A percentile compares a stretch with the other conserved stretches of the same genome.
phyloP scores from a whole-genome alignment of 2,329 filamentous ascomycete genomes.

The Colletotrichum coccodes region DNA sequence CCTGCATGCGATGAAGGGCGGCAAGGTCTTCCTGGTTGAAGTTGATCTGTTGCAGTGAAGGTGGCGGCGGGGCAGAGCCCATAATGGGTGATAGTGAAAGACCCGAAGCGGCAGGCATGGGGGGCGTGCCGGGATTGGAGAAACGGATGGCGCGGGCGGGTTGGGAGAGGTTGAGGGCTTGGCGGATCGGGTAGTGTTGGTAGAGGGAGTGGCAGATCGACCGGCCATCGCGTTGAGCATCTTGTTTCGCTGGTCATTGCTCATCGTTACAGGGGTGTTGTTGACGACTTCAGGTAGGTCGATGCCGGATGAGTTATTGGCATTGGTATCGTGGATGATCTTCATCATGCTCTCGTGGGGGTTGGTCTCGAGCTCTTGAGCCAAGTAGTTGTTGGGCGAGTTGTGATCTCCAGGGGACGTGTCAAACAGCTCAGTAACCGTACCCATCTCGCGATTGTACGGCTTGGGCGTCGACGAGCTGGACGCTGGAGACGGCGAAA shows the following conservation, averaged over 20 bases:
- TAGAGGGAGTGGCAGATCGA: conserved; percentile 42
- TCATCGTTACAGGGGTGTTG: conserved; percentile 64
- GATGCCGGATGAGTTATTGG: conserved; percentile 57
- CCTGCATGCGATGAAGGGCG: conserved; percentile 80
- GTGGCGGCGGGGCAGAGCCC: conserved; percentile 55
- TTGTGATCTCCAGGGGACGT: conserved; percentile 55
- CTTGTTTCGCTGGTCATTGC: conserved; percentile 65
- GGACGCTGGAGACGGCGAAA: conserved; percentile 37
- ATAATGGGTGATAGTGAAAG: conserved; percentile 62
- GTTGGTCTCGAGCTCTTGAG: conserved; percentile 66
- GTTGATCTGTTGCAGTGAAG: conserved; percentile 69
- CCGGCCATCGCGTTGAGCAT: conserved; percentile 71
- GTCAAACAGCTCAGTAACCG: conserved; percentile 71
- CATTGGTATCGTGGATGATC: conserved; percentile 73
- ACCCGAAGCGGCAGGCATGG: conserved; percentile 36
- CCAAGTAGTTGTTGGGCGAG: conserved; percentile 58
- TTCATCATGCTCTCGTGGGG: conserved; percentile 72
- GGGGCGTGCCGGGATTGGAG: conserved; percentile 24
- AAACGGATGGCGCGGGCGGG: conserved; percentile 32
- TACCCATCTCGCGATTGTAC: conserved; percentile 58
- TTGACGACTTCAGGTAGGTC: conserved; percentile 68
- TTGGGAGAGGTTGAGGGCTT: conserved; percentile 35
- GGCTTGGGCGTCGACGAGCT: conserved; percentile 41
- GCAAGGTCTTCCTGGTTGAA: conserved; percentile 82
- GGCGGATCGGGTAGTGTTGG: conserved; percentile 33